Percentiles rank a stretch among this genome's conserved stretches.
These are phyloP conservation scores for Ustilago shanxiensis DNA, from an alignment of 1,284 basidiomycete genomes.

Conservation along the genomic window DNA sequence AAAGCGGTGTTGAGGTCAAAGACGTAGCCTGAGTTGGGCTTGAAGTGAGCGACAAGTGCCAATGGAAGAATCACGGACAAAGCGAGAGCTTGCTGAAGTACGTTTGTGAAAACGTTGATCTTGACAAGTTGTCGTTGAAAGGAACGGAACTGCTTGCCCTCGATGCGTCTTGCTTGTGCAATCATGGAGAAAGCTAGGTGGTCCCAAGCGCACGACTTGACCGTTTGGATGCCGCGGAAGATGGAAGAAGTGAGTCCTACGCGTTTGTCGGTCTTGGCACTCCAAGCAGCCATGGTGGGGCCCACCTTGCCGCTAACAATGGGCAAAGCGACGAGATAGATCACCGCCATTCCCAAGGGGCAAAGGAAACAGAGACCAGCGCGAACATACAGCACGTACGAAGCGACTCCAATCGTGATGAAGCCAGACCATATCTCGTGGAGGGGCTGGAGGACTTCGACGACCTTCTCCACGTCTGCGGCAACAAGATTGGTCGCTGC, in stretches of 20 bases:
- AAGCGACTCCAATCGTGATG: constrained; percentile 52
- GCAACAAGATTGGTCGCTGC: constrained; percentile 59
- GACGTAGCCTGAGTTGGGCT: not conserved
- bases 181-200: too few relatives aligned
- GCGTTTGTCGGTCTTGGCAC: constrained; percentile 47
- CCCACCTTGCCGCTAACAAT: constrained; percentile 42
- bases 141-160: too few relatives aligned
- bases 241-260: constrained; percentile 50
- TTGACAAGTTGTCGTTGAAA: constrained; percentile 19
- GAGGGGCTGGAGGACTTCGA: constrained; percentile 39
- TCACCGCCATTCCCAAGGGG: constrained; percentile 37
- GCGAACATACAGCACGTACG: constrained; percentile 55
- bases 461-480: constrained; percentile 61
- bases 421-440: constrained; percentile 55
- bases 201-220: constrained; percentile 55
- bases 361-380: constrained; percentile 55
- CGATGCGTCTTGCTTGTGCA: too few relatives aligned
- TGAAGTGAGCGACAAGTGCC: constrained; percentile 29
- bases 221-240: constrained; percentile 53
- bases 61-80: constrained; percentile 48
- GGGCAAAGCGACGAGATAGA: constrained; percentile 42
- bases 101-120: constrained; percentile 39
- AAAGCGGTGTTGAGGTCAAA: not conserved
- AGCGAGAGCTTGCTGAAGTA: constrained; percentile 30
- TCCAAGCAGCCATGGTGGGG: constrained; percentile 50